Evolutionary conservation across 768 basidiomycete species (phyloP).

Genomic region (Leucogyrophana mollusca): DNA sequence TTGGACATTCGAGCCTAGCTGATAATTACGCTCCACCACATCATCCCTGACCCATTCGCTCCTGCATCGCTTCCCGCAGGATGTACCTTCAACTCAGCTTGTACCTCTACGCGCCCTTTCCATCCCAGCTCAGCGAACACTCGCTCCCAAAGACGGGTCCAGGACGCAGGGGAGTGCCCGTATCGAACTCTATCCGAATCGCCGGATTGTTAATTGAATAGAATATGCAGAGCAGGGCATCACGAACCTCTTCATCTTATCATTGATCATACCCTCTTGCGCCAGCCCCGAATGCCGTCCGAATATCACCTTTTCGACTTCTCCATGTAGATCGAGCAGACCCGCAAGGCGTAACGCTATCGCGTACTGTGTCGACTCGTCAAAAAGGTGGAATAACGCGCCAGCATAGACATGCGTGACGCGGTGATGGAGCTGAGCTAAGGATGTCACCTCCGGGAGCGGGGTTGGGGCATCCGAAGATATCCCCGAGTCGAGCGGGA

Average conservation of each 20-base stretch:
- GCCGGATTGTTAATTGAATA: background rate
- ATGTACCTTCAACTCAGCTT: conserved; percentile 17
- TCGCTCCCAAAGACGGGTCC: conserved; percentile 27
- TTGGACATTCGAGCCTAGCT: too few relatives aligned
- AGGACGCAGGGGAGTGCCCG: conserved; percentile 28
- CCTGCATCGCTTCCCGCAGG: too few relatives aligned
- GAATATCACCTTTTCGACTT: conserved; percentile 28
- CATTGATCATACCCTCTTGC: conserved; percentile 24
- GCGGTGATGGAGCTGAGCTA: conserved; percentile 22
- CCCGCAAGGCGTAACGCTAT: conserved; percentile 25
- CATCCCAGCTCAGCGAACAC: conserved; percentile 23
- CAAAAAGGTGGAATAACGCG: conserved; percentile 35
- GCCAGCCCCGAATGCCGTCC: conserved; percentile 29
- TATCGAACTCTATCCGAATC: conserved; percentile 19
- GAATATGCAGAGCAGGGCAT: background rate
- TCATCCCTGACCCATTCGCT: conserved; percentile 12
- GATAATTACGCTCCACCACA: conserved; percentile 26
- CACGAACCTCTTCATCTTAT: conserved; percentile 21
- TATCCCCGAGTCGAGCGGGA: conserved; percentile 8
- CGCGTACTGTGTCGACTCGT: conserved; percentile 29
- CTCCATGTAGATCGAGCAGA: conserved; percentile 20
- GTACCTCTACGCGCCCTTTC: conserved; percentile 13
- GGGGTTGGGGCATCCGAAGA: background rate
- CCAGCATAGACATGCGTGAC: conserved; percentile 30
- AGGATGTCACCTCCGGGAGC: conserved; percentile 7